Evolutionary conservation across 73 alveolate genomes (phyloP).

Genomic region (Paramecium sexaurelia): DNA sequence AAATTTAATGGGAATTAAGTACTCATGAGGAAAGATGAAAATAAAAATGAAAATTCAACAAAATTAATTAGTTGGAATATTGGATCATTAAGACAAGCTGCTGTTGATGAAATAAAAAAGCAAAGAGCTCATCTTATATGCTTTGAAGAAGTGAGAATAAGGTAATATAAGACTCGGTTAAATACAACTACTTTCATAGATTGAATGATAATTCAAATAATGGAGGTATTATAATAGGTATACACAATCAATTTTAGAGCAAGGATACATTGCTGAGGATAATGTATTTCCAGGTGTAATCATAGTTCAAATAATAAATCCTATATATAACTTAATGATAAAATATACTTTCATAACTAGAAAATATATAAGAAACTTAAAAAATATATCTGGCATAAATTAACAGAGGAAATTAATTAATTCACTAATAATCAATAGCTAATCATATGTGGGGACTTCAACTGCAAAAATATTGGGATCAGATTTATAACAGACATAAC

Average conservation of each 20-base stretch:
- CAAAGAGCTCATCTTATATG: not conserved
- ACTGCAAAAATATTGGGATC: too few relatives aligned
- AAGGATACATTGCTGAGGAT: too few relatives aligned
- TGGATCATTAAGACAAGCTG: not conserved
- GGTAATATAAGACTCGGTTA: not conserved
- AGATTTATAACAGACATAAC: too few relatives aligned
- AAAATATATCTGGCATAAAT: too few relatives aligned
- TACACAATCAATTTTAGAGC: not conserved
- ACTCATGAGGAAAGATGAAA: not conserved
- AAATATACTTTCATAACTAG: too few relatives aligned
- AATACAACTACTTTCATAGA: too few relatives aligned
- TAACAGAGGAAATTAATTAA: too few relatives aligned
- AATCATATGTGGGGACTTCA: too few relatives aligned
- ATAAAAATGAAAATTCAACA: too few relatives aligned
- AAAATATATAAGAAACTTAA: too few relatives aligned
- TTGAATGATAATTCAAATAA: too few relatives aligned
- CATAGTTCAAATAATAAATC: not conserved
- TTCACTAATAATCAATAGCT: too few relatives aligned
- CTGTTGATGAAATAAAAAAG: not conserved
- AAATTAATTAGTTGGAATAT: not conserved
- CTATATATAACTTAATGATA: not conserved
- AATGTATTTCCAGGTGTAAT: not conserved
- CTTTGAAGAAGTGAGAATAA: not conserved
- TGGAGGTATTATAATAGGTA: not conserved
- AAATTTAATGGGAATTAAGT: not conserved